A percentile compares a stretch with the other conserved stretches of the same genome.
These are phyloP conservation scores for Penicillium taxi DNA, from an alignment of 495 filamentous ascomycete genomes.

Conservation along the genomic window DNA sequence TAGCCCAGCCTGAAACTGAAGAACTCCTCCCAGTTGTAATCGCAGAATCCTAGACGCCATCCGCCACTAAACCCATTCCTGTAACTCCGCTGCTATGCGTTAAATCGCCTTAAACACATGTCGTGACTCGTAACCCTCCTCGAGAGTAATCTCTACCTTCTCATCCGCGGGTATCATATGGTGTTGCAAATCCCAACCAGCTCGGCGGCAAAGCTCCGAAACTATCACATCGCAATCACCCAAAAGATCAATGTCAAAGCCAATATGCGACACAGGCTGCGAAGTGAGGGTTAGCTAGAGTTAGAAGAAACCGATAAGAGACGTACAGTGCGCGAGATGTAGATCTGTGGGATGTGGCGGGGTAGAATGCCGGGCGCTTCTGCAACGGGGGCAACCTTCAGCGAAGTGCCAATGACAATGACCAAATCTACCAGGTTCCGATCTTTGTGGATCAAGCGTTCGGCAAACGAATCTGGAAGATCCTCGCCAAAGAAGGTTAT, in stretches of 20 bases:
- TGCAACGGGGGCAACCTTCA: conserved; percentile 91
- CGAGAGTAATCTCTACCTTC: conserved; percentile 46
- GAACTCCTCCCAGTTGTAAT: too few relatives aligned
- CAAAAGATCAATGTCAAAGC: conserved; percentile 91
- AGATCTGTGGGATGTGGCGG: conserved; percentile 78
- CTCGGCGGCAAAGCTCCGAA: conserved; percentile 75
- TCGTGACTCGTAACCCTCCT: conserved; percentile 58
- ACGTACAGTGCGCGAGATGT: conserved; percentile 74
- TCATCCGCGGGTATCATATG: conserved; percentile 71
- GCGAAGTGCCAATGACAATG: conserved; percentile 91
- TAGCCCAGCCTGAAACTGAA: too few relatives aligned
- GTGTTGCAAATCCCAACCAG: conserved; percentile 83
- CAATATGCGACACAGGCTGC: conserved; percentile 73
- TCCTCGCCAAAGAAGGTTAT: conserved; percentile 84
- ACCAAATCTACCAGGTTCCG: conserved; percentile 77
- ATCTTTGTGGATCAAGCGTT: conserved; percentile 71
- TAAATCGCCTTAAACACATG: conserved; percentile 51
- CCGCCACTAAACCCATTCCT: conserved; percentile 20
- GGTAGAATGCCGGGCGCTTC: conserved; percentile 82
- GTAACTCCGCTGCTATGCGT: conserved; percentile 41
- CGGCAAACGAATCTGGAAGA: conserved; percentile 77
- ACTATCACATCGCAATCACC: conserved; percentile 92
- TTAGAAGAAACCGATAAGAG: neutral
- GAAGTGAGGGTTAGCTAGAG: conserved; percentile 7
- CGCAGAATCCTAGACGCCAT: conserved; percentile 21